A percentile compares a stretch with the other conserved stretches of the same genome.
phyloP scores from a whole-genome alignment of 257 asterid genomes.

The Leonotis leonurus region DNA sequence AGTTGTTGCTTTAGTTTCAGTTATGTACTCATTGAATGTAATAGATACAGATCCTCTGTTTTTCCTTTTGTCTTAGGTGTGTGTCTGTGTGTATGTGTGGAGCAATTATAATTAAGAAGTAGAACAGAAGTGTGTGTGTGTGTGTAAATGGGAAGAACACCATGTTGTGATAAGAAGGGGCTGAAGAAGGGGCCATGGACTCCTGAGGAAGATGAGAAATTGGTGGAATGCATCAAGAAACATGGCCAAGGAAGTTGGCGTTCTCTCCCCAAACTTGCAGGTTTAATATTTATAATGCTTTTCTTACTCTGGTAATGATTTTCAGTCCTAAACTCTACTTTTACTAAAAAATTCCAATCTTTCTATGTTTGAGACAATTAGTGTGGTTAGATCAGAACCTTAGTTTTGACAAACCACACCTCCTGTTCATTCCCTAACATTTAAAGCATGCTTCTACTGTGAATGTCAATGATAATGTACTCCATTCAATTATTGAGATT shows the following conservation, averaged over 20 bases:
- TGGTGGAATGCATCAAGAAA: conserved; percentile 54
- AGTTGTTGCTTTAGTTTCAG: background rate
- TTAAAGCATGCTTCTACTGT: background rate
- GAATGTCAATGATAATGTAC: no score
- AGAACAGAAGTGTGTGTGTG: background rate
- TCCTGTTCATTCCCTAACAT: background rate
- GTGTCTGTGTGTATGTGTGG: background rate
- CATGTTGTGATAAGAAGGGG: conserved; percentile 93
- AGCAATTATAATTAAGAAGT: background rate
- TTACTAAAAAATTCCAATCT: no score
- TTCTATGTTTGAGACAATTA: no score
- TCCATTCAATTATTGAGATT: no score
- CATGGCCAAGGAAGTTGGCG: conserved; percentile 98
- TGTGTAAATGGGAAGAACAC: conserved; percentile 72
- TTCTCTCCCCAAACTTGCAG: conserved; percentile 84
- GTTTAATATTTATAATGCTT: conserved; percentile 16
- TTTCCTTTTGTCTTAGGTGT: background rate
- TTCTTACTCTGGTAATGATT: no score
- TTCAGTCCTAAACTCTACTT: background rate
- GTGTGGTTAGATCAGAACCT: no score
- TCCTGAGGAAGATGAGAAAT: conserved; percentile 84
- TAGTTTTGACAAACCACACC: background rate
- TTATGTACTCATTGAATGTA: background rate
- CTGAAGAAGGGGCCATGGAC: conserved; percentile 97
- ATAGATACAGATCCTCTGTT: background rate